A percentile compares a stretch with the other conserved stretches of the same genome.
These are phyloP conservation scores for Phytophthora cactorum DNA, from an alignment of 352 stramenopile genomes.

Conservation along the genomic window DNA sequence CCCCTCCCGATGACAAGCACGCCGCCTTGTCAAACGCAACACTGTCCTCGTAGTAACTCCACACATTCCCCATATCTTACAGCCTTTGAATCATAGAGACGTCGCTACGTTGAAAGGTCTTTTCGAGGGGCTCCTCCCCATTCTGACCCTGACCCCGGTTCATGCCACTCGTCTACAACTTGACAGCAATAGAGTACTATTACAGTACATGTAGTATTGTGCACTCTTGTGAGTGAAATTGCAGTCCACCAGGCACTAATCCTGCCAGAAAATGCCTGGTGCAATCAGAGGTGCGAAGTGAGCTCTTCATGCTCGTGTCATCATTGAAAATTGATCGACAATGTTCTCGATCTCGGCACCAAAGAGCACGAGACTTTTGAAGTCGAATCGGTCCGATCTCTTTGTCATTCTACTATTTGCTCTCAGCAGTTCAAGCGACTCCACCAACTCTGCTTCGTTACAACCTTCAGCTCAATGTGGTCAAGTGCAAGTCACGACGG, in stretches of 20 bases:
- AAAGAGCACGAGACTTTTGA: neutral
- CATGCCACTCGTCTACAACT: constrained; percentile 22
- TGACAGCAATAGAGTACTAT: neutral
- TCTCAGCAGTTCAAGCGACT: constrained; percentile 13
- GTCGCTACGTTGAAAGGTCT: constrained; percentile 25
- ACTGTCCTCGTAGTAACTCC: constrained; percentile 34
- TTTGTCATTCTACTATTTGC: constrained; percentile 30
- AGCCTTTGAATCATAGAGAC: neutral
- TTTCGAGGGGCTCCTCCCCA: neutral
- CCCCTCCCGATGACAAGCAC: constrained; percentile 21
- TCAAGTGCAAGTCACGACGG: constrained; percentile 30
- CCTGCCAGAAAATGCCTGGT: constrained; percentile 8
- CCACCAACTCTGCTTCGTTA: neutral
- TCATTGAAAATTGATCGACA: constrained; percentile 12
- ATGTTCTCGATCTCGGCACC: neutral
- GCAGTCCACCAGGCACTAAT: too few species aligned
- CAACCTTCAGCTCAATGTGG: constrained; percentile 24
- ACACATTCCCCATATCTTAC: constrained; percentile 37
- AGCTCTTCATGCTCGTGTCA: constrained; percentile 14
- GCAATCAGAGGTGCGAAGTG: constrained; percentile 22
- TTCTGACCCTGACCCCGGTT: constrained; percentile 4
- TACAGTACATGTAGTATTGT: too few species aligned
- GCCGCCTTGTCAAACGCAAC: constrained; percentile 42
- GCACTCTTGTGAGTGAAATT: too few species aligned
- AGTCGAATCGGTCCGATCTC: neutral